Conservation (phyloP, 768 basidiomycete species). For the Calvatia gigantea region DNA sequence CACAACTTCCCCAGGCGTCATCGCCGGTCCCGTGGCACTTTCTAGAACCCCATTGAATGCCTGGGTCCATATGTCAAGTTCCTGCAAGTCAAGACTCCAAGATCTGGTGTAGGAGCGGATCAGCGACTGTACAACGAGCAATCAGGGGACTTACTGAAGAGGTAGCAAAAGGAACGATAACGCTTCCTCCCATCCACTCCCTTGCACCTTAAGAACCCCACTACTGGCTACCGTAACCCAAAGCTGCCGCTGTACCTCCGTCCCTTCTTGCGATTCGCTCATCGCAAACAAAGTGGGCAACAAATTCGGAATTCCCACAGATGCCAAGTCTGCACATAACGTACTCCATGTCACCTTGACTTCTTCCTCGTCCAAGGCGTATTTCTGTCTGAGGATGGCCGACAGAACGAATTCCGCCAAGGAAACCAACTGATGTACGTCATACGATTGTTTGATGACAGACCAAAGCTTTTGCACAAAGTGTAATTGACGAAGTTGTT, state of each 20-base stretch:
- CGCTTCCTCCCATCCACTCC: conserved; percentile 35
- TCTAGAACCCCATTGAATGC: neutral
- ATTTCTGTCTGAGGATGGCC: conserved; percentile 40
- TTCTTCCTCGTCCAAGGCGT: conserved; percentile 32
- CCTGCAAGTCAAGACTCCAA: conserved; percentile 45
- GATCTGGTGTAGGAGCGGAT: conserved; percentile 5
- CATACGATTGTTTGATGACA: conserved; percentile 46
- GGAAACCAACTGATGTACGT: conserved; percentile 33
- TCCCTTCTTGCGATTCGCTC: conserved; percentile 22
- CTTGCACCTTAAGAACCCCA: conserved; percentile 18
- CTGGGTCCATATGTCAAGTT: neutral
- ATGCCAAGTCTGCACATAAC: conserved; percentile 47
- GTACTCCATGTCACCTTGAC: conserved; percentile 43
- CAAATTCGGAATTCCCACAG: conserved; percentile 35
- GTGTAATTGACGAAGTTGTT: conserved; percentile 34
- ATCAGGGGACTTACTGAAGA: conserved; percentile 33
- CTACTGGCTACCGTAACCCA: conserved; percentile 44
- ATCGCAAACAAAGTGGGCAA: conserved; percentile 29
- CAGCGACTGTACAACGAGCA: neutral
- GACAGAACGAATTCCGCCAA: conserved; percentile 45
- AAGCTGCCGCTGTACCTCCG: conserved; percentile 37
- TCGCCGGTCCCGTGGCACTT: neutral
- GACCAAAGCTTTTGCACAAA: conserved; percentile 48
- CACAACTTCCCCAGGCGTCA: neutral
- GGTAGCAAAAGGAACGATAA: conserved; percentile 45